Evolutionary conservation across 1,139 yeast species (phyloP).

Genomic region (Zhuliangozyma blackwelliae): DNA sequence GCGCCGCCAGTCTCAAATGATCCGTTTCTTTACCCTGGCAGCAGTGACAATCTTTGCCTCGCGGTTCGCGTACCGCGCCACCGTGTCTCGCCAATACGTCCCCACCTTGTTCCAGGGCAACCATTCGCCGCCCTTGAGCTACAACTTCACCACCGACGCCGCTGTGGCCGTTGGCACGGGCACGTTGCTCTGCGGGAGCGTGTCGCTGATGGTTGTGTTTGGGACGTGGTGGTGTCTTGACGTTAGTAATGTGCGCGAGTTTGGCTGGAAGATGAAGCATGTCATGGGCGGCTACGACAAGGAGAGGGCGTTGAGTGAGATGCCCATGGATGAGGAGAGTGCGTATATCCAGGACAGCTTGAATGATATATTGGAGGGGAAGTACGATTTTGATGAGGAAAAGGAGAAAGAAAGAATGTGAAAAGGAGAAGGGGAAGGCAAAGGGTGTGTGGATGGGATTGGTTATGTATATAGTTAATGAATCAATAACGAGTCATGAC

Average conservation of each 20-base stretch:
- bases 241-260: conserved; percentile 63
- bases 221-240: conserved; percentile 82
- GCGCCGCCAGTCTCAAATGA: conserved; percentile 70
- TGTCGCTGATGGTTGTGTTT: conserved; percentile 66
- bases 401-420: conserved; percentile 1
- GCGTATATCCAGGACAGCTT: conserved; percentile 49
- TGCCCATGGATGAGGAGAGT: conserved; percentile 70
- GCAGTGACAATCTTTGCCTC: conserved; percentile 68
- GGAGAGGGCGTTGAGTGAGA: conserved; percentile 40
- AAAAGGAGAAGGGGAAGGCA: not conserved
- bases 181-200: conserved; percentile 66
- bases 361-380: conserved; percentile 43
- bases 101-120: conserved; percentile 84
- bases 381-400: conserved; percentile 22
- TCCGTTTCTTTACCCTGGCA: conserved; percentile 68
- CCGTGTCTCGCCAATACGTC: conserved; percentile 66
- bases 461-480: no score
- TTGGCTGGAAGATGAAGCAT: conserved; percentile 64
- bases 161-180: conserved; percentile 84
- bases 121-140: conserved; percentile 73
- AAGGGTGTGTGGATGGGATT: no score
- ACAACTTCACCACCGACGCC: conserved; percentile 79
- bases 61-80: conserved; percentile 70
- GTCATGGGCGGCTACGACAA: conserved; percentile 66
- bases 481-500: no score